Evolutionary conservation across 2,329 filamentous ascomycete species (phyloP).

Genomic region (Cercospora sp.): DNA sequence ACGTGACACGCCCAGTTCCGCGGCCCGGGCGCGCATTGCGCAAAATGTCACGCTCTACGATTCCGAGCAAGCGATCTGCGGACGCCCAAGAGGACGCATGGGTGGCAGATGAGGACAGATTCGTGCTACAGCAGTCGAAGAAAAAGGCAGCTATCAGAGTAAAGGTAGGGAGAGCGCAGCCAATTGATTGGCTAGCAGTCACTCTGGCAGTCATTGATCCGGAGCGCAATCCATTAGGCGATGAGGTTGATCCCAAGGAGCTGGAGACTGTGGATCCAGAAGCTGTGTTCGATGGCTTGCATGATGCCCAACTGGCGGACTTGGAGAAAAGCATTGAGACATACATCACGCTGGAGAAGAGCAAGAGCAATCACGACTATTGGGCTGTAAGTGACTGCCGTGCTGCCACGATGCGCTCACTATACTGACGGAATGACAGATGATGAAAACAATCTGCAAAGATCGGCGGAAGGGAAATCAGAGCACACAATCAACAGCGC

Average conservation of each 20-base stretch:
- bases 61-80: slow-evolving; percentile 45
- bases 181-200: slow-evolving; percentile 91
- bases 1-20: slow-evolving; percentile 15
- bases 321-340: slow-evolving; percentile 79
- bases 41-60: slow-evolving; percentile 36
- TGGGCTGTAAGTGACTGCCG: slow-evolving; percentile 64
- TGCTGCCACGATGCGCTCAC: slow-evolving; percentile 14
- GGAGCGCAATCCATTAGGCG: slow-evolving; percentile 75
- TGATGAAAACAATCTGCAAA: slow-evolving; percentile 78
- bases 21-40: background rate
- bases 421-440: slow-evolving; percentile 49
- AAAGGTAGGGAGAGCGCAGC: slow-evolving; percentile 83
- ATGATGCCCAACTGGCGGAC: slow-evolving; percentile 66
- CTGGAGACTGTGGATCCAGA: slow-evolving; percentile 78
- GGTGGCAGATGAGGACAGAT: slow-evolving; percentile 92
- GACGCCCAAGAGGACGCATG: slow-evolving; percentile 60
- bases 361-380: slow-evolving; percentile 76
- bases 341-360: slow-evolving; percentile 78
- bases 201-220: slow-evolving; percentile 85
- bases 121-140: slow-evolving; percentile 94
- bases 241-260: slow-evolving; percentile 72
- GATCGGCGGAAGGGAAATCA: slow-evolving; percentile 68
- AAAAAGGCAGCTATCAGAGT: slow-evolving; percentile 97
- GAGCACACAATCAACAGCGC: slow-evolving; percentile 60
- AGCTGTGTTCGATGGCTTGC: slow-evolving; percentile 73